These are phyloP conservation scores for Ophiostoma sp. DNA, from an alignment of 2,329 filamentous ascomycete species.

Conservation along the genomic window DNA sequence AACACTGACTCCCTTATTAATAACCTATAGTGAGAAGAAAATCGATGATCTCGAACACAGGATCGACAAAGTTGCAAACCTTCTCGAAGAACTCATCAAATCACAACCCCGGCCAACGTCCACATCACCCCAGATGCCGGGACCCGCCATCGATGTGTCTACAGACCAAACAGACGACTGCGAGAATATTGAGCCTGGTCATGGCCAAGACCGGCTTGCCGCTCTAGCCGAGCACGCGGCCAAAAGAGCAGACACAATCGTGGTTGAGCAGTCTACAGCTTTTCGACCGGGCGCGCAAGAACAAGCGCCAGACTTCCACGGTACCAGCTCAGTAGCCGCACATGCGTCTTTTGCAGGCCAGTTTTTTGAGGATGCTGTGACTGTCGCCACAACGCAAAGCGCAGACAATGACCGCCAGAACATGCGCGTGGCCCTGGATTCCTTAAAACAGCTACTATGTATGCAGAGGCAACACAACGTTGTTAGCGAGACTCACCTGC, in stretches of 20 bases:
- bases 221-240: background rate
- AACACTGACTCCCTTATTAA: background rate
- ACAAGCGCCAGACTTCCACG: background rate
- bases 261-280: background rate
- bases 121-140: background rate
- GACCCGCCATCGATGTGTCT: too few relatives aligned
- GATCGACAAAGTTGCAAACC: background rate
- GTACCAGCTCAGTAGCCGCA: background rate
- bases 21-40: background rate
- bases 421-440: background rate
- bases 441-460: background rate
- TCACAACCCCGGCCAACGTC: background rate
- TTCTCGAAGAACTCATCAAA: background rate
- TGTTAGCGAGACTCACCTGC: background rate
- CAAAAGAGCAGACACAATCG: background rate
- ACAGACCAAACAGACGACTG: background rate
- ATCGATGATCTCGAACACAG: constrained; percentile 1
- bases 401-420: too few relatives aligned
- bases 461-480: constrained; percentile 9
- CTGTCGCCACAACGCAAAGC: background rate
- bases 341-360: background rate
- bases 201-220: background rate
- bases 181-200: background rate
- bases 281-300: too few relatives aligned
- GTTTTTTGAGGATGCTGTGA: constrained; percentile 5